phyloP scores from a whole-genome alignment of 2,329 filamentous ascomycete species.

The Zymoseptoria ardabiliae region DNA sequence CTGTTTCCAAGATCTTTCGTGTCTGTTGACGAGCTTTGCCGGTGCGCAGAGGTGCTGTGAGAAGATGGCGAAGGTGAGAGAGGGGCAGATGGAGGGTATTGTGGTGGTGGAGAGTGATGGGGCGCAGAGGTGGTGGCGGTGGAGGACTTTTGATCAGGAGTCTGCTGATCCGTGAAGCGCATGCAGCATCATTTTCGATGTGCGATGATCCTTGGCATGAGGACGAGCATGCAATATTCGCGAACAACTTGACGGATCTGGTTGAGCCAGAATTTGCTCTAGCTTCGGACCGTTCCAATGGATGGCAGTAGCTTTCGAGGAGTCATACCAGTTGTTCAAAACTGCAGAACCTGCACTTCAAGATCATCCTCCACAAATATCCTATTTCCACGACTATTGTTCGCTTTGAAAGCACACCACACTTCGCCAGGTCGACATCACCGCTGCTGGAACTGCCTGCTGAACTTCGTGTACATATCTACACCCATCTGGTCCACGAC shows the following conservation, averaged over 20 bases:
- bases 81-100: neutral
- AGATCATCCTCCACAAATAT: neutral
- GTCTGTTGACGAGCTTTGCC: conserved; percentile 8
- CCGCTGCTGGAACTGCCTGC: neutral
- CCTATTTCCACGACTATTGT: neutral
- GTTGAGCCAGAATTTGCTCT: neutral
- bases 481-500: neutral
- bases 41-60: conserved; percentile 12
- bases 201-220: neutral
- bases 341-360: neutral
- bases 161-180: neutral
- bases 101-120: neutral
- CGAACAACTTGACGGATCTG: neutral
- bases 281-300: neutral
- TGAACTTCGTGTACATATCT: neutral
- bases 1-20: conserved; percentile 6
- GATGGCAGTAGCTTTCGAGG: neutral
- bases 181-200: neutral
- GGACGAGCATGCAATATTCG: neutral
- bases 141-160: neutral
- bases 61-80: neutral
- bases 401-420: neutral
- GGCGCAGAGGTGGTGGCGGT: neutral
- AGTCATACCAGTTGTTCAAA: neutral
- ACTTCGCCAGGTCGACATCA: neutral